Percentiles rank a stretch among this genome's conserved stretches.
These are phyloP conservation scores for Carnegiea gigantea DNA, from an alignment of 179 eudicot species.

Conservation along the genomic window DNA sequence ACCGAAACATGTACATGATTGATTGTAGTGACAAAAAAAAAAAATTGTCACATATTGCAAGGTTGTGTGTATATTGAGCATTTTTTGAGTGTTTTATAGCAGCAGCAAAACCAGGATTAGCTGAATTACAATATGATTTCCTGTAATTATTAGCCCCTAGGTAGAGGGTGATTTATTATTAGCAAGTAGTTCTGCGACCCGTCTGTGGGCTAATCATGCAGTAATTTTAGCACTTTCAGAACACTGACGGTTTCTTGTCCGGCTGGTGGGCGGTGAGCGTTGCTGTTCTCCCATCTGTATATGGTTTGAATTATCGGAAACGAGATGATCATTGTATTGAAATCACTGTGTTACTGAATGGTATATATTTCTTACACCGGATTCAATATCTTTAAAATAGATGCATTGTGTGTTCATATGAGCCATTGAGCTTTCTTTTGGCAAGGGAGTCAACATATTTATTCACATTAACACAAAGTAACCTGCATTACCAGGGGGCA, in stretches of 20 bases:
- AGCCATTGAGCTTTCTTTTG: no score
- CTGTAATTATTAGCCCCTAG: not conserved
- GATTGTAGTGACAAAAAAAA: constrained; percentile 4
- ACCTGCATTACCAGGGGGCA: no score
- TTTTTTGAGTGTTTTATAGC: constrained; percentile 27
- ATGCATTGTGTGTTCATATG: no score
- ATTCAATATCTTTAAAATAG: no score
- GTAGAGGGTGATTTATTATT: no score
- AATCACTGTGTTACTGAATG: no score
- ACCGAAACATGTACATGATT: constrained; percentile 47
- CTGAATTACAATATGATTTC: constrained; percentile 27
- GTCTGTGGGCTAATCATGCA: not conserved
- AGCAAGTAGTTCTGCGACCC: not conserved
- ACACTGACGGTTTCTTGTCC: not conserved
- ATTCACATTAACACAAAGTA: no score
- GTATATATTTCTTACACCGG: no score
- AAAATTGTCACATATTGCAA: constrained; percentile 2
- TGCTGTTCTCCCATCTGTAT: not conserved
- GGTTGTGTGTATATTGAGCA: constrained; percentile 24
- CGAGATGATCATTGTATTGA: no score
- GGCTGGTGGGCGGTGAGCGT: not conserved
- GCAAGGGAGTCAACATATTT: no score
- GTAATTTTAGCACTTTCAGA: not conserved
- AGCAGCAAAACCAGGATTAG: constrained; percentile 9
- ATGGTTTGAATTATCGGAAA: not conserved